Evolutionary conservation across 177 flowering plant species (phyloP).

Genomic region (Vitis hybrid): DNA sequence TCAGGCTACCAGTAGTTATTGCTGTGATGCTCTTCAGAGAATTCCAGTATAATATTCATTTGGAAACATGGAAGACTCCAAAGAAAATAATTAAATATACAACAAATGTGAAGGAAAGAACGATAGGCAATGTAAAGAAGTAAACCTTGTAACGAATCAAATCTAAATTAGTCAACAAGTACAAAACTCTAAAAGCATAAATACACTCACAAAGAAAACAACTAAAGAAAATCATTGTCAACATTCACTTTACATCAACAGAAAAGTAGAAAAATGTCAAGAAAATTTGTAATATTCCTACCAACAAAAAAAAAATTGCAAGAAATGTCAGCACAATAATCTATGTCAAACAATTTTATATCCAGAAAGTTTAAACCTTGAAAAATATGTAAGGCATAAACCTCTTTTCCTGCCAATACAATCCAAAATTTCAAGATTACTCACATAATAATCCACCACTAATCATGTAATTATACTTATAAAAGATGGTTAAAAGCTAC

Average conservation of each 20-base stretch:
- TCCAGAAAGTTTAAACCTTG: not conserved
- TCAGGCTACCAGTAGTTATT: no score
- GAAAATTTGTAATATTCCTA: not conserved
- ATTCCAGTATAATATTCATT: no score
- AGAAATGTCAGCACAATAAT: not conserved
- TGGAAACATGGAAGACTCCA: not conserved
- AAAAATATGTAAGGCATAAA: not conserved
- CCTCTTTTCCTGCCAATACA: not conserved
- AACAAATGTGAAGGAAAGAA: not conserved
- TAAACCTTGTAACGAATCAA: not conserved
- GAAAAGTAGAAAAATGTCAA: not conserved
- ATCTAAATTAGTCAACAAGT: not conserved
- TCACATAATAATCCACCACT: not conserved
- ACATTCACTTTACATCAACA: not conserved
- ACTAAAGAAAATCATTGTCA: not conserved
- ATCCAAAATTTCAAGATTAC: not conserved
- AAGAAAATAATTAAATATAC: not conserved
- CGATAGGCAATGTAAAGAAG: not conserved
- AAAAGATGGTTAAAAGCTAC: not conserved
- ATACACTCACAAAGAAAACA: not conserved
- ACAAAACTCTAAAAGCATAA: not conserved
- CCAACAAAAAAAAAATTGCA: no score
- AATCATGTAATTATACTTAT: not conserved
- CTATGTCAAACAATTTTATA: not conserved
- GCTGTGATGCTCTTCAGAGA: no score